A percentile compares a stretch with the other conserved stretches of the same genome.
Conservation (phyloP, 768 basidiomycete genomes). For the Phlebiopsis flavidoalba region DNA sequence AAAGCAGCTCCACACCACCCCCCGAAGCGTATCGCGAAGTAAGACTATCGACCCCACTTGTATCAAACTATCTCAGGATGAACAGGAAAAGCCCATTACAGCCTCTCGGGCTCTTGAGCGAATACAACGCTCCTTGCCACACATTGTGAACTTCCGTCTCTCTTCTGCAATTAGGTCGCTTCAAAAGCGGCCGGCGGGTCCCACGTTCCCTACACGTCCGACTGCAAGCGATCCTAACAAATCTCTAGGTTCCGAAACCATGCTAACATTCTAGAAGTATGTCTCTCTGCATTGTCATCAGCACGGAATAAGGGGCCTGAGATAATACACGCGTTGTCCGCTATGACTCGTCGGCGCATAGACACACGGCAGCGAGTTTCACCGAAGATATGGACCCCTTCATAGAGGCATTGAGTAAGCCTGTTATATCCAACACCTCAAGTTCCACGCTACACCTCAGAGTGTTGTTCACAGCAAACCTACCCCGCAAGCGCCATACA, state of each 20-base stretch:
- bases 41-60: not conserved
- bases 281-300: conserved; percentile 15
- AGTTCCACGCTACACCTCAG: conserved; percentile 2
- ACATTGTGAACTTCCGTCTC: not conserved
- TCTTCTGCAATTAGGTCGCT: not conserved
- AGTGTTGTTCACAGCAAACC: not conserved
- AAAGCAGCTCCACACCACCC: no score
- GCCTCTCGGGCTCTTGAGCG: not conserved
- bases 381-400: conserved; percentile 38
- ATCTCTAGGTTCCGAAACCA: not conserved
- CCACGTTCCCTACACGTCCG: not conserved
- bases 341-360: conserved; percentile 15
- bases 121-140: not conserved
- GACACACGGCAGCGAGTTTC: conserved; percentile 5
- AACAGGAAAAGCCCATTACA: not conserved
- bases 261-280: conserved; percentile 13
- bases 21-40: not conserved
- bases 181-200: not conserved
- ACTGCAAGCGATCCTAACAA: no score
- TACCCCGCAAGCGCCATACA: not conserved
- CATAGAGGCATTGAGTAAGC: conserved; percentile 40
- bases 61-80: not conserved
- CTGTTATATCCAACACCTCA: conserved; percentile 35
- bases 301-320: conserved; percentile 14
- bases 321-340: conserved; percentile 27